Evolutionary conservation across 306 rosid species (phyloP).

Genomic region (Cicer arietinum): DNA sequence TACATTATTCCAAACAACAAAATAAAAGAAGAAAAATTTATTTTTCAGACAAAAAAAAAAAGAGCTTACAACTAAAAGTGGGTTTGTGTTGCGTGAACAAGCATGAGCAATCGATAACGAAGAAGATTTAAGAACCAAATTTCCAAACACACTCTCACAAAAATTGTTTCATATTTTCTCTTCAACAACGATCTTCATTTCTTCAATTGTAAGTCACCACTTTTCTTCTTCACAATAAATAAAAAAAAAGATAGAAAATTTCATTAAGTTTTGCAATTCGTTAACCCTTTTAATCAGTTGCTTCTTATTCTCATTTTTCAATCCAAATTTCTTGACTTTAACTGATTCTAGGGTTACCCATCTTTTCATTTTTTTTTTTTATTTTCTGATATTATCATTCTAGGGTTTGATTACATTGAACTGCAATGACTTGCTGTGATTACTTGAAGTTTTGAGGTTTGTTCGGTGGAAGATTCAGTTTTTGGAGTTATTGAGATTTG

Average conservation of each 20-base stretch:
- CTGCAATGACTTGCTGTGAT: slow-evolving; percentile 7
- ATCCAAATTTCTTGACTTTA: slow-evolving; percentile 12
- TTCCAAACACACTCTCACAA: neutral
- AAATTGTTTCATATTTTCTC: neutral
- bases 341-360: slow-evolving; percentile 39
- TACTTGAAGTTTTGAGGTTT: neutral
- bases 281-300: neutral
- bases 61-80: slow-evolving; percentile 7
- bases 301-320: slow-evolving; percentile 18
- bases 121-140: neutral
- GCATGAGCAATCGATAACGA: neutral
- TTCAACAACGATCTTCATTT: slow-evolving; percentile 32
- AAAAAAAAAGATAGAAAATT: neutral
- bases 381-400: neutral
- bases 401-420: slow-evolving; percentile 44
- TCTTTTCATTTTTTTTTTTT: neutral
- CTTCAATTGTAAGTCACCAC: slow-evolving; percentile 35
- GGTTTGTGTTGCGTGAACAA: slow-evolving; percentile 9
- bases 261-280: neutral
- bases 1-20: neutral
- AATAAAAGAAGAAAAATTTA: neutral
- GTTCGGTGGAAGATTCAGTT: slow-evolving; percentile 12
- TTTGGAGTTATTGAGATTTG: neutral
- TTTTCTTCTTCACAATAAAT: slow-evolving; percentile 10
- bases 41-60: neutral